Base-by-base conservation (phyloP, 768 basidiomycete species). In the Trametes punicea region DNA sequence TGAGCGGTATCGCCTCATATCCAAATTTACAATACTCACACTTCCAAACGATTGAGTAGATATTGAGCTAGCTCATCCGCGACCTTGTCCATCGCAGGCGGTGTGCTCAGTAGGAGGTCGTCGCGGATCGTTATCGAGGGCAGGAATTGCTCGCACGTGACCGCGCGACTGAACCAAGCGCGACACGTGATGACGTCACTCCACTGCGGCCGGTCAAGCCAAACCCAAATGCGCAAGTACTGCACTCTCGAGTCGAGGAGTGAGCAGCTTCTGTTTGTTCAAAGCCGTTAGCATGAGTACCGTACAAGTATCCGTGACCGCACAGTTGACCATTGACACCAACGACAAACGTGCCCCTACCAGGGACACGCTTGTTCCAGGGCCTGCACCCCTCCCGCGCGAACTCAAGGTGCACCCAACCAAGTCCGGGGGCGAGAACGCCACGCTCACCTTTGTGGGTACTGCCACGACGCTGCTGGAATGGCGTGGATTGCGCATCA, bases 31-130 rank as follows among this genome's bases (percentile, higher is more conserved):
- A n/a, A n/a, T n/a, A 56, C 68, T 61, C 41, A 71, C 71, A 57
- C 55, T 27, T 50, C 38, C 23, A 71, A 67, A 36, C 64, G 69
- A 29, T 71, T 61, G 15, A 78, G 60, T 41, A 80, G 62, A 44
- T 66, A 65, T 5, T 65, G 55, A 3, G 78, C 78, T 1, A 80
- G 71, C 8, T 76, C 66, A 16, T 60, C 61, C 40, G 77, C 75
- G 51, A 71, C 63, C 30, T 62, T 60, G 25, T 81, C 74, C 80
- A 81, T 80, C 21, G 33, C 44, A 34, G 44, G 38, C 18, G 23
- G 40, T 15, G 36, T 10, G 36, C 25, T 26, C 31, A 9, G 15
- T 13, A 27, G 27, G 15, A 10, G 27, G 46, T 34, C 8, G 38
- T 6, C 9, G 20, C 46, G 30, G 55, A 56, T 49, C 51, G 57